These are phyloP conservation scores for Fulvia fulva DNA, from an alignment of 2,329 filamentous ascomycete species.

Conservation along the genomic window DNA sequence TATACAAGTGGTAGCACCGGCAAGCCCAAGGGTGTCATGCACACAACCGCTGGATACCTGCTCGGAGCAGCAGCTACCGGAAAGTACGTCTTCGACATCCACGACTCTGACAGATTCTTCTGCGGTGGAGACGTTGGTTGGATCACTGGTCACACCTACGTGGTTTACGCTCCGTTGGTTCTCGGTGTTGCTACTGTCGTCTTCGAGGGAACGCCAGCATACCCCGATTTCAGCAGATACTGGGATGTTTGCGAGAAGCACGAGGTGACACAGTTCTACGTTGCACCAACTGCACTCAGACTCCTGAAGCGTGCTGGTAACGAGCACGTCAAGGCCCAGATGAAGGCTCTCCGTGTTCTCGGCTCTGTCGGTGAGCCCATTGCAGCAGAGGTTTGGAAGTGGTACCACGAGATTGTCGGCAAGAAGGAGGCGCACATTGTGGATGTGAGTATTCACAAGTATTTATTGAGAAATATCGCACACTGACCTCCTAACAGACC, in stretches of 20 bases:
- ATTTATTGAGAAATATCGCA: neutral
- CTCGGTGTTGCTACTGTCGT: slow-evolving; percentile 93
- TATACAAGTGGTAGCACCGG: slow-evolving; percentile 98
- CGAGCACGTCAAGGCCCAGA: slow-evolving; percentile 81
- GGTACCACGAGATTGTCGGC: slow-evolving; percentile 95
- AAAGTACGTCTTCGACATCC: slow-evolving; percentile 98
- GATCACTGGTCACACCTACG: slow-evolving; percentile 98
- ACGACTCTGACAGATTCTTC: slow-evolving; percentile 90
- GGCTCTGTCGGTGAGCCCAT: slow-evolving; percentile 97
- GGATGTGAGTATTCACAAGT: slow-evolving; percentile 64
- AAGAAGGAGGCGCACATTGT: slow-evolving; percentile 91
- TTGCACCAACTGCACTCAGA: slow-evolving; percentile 88
- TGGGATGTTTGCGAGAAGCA: slow-evolving; percentile 98
- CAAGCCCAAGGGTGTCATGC: slow-evolving; percentile 98
- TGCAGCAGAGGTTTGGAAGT: slow-evolving; percentile 97
- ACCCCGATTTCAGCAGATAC: slow-evolving; percentile 96
- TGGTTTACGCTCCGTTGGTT: slow-evolving; percentile 91
- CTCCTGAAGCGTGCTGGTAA: slow-evolving; percentile 93
- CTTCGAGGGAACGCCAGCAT: slow-evolving; percentile 95
- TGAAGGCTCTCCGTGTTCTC: slow-evolving; percentile 84
- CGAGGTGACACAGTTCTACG: slow-evolving; percentile 95
- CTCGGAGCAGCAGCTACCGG: slow-evolving; percentile 87
- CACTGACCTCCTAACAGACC: slow-evolving; percentile 55
- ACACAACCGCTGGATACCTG: slow-evolving; percentile 94
- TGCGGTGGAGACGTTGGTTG: slow-evolving; percentile 97